Conservation (phyloP, 352 stramenopile genomes). For the Pythium graminicola region DNA sequence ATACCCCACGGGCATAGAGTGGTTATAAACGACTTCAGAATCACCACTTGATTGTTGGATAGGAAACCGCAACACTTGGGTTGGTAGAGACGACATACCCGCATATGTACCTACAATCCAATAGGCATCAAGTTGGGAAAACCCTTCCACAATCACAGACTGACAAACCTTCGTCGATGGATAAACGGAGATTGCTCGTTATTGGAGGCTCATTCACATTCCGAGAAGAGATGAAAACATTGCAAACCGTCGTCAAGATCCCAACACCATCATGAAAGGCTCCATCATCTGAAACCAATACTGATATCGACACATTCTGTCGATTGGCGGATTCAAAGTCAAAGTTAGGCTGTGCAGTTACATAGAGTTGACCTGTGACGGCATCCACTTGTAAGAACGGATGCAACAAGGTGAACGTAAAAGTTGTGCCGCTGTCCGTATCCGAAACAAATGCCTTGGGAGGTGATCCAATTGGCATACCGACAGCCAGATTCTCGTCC, state of each 20-base stretch:
- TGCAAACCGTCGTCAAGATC: constrained; percentile 13
- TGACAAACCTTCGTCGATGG: constrained; percentile 21
- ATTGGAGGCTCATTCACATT: constrained; percentile 27
- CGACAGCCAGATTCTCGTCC: constrained; percentile 15
- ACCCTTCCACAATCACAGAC: no score
- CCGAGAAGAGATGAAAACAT: constrained; percentile 7
- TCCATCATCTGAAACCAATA: constrained; percentile 25
- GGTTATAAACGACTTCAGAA: constrained; percentile 23
- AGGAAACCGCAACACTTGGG: constrained; percentile 14
- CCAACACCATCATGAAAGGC: constrained; percentile 22
- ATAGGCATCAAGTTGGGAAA: no score
- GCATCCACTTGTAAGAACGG: constrained; percentile 17
- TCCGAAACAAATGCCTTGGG: constrained; percentile 11
- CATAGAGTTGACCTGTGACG: constrained; percentile 19
- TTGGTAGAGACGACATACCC: constrained; percentile 3
- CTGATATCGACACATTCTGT: constrained; percentile 13
- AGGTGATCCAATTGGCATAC: constrained; percentile 7
- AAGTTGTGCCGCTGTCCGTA: constrained; percentile 18
- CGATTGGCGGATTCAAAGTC: constrained; percentile 16
- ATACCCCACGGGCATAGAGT: neutral
- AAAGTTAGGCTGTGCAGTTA: constrained; percentile 19
- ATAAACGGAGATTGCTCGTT: constrained; percentile 4
- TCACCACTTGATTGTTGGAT: constrained; percentile 15
- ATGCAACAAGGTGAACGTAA: constrained; percentile 24
- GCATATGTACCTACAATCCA: constrained; percentile 10